Conservation (phyloP, 1,284 basidiomycete genomes). For the Fistulina hepatica region DNA sequence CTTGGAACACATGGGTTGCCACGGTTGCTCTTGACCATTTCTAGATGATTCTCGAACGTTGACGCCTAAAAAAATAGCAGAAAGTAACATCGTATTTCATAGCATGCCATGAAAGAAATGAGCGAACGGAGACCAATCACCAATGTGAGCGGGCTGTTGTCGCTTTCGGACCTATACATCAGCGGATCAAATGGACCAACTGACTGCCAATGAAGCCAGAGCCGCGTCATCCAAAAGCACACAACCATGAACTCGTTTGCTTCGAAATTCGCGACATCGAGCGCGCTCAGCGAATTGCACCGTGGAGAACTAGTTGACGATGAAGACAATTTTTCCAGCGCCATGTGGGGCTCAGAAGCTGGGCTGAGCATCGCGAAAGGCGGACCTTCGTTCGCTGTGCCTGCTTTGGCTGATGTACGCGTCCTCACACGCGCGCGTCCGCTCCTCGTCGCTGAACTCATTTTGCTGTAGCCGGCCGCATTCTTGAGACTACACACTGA, state of each 20-base stretch:
- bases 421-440: constrained; percentile 23
- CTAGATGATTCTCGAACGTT: too few relatives aligned
- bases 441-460: constrained; percentile 5
- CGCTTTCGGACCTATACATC: too few relatives aligned
- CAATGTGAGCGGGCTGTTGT: too few relatives aligned
- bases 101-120: too few relatives aligned
- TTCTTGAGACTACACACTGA: constrained; percentile 89
- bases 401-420: constrained; percentile 57
- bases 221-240: background rate
- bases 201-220: too few relatives aligned
- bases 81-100: too few relatives aligned
- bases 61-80: too few relatives aligned
- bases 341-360: constrained; percentile 70
- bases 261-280: constrained; percentile 50
- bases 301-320: constrained; percentile 40
- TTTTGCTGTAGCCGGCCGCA: constrained; percentile 60
- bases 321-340: constrained; percentile 52
- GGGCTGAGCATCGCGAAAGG: constrained; percentile 73
- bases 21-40: too few relatives aligned
- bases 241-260: constrained; percentile 69
- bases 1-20: too few relatives aligned
- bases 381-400: constrained; percentile 58
- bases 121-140: too few relatives aligned
- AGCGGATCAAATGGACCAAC: too few relatives aligned
- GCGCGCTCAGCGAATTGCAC: constrained; percentile 38